Evolutionary conservation across 2,329 filamentous ascomycete species (phyloP).

Genomic region (Calonectria pteridis): DNA sequence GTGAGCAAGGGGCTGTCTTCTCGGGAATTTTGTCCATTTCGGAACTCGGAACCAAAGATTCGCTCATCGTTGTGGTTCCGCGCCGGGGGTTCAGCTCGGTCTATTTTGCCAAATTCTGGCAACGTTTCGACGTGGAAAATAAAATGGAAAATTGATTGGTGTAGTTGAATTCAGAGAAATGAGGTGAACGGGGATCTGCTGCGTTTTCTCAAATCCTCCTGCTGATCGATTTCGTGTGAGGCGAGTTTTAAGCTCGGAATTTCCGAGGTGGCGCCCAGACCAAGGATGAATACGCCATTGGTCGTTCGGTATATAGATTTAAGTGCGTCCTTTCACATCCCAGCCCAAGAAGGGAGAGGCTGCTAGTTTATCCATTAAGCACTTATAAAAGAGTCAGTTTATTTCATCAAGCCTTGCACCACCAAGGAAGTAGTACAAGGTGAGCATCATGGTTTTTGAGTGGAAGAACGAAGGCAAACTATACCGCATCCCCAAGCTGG

Average conservation of each 20-base stretch:
- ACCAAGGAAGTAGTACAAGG: not conserved
- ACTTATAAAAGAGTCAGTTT: not conserved
- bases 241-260: not conserved
- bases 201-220: not conserved
- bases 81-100: not conserved
- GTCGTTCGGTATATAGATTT: not conserved
- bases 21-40: not conserved
- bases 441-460: conserved; percentile 20
- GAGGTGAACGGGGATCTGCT: not conserved
- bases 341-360: not conserved
- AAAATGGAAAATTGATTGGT: not conserved
- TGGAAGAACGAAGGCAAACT: conserved; percentile 23
- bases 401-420: not conserved
- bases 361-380: not conserved
- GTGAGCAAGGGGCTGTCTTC: not conserved
- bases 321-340: too few relatives aligned
- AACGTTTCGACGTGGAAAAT: not conserved
- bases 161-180: not conserved
- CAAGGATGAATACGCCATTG: not conserved
- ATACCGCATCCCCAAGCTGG: conserved; percentile 25
- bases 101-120: not conserved
- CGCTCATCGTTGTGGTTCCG: not conserved
- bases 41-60: not conserved
- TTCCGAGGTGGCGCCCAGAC: not conserved
- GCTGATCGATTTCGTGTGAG: not conserved